Base-by-base conservation (phyloP, 192 early-diverging fungal genomes). In the Glomus cerebriforme region DNA sequence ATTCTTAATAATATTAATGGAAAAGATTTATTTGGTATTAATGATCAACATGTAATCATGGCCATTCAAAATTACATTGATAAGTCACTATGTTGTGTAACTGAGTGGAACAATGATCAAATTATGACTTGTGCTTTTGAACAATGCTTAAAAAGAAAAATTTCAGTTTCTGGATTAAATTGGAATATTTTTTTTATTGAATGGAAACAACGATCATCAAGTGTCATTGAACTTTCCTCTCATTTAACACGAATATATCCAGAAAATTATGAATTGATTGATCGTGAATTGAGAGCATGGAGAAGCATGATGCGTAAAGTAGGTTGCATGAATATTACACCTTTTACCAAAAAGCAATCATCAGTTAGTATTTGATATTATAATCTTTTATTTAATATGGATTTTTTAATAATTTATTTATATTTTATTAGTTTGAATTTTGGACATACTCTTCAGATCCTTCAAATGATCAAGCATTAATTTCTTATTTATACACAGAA, bases 11-110 rank as follows among this genome's bases (percentile, higher is more conserved):
- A 49, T 43, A 43, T 59, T 13, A 4, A 59, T 15, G 4, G 3
- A n/a, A 62, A 62, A 62, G 2, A 62, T 9, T 62, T 62, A 62
- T 62, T 62, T 62, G n/a, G n/a, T 26, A n/a, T 62, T 62, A 62
- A 26, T 24, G 26, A 62, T 62, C 1, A 1, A 26, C 26, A 26
- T 62, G 9, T 27, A 62, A 62, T 62, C 3, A 6, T 26, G 6
- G 26, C 1, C 3, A 62, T 62, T 62, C 15, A 62, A 62, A 62
- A 27, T 6, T 27, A 62, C 24, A 62, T 62, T 62, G 24, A 62
- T 26, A 27, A n/a, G 22, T n/a, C 59, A 26, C 9, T n/a, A 6
- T 62, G 59, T 10, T 26, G 8, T 26, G 1, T 62, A n/a, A 26
- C 1, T 62, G n/a, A 62, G 0, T 62, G 5, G n/a, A 27, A 26